Conservation (phyloP, 2,329 filamentous ascomycete genomes). For the Aureobasidium sp. region DNA sequence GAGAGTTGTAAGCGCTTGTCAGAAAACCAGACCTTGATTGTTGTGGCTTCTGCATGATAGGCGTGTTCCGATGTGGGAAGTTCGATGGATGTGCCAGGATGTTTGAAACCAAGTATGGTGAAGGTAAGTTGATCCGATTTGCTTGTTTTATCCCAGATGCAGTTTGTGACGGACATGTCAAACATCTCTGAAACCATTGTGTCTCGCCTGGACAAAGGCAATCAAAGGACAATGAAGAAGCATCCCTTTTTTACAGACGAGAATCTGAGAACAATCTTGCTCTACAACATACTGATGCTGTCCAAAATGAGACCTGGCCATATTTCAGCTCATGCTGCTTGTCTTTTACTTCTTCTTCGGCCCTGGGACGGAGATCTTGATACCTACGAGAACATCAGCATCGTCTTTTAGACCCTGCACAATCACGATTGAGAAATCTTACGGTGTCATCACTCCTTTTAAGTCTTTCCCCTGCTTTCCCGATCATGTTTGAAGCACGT, state of each 20-base stretch:
- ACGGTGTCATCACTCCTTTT: constrained; percentile 14
- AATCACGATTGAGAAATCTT: background rate
- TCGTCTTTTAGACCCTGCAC: background rate
- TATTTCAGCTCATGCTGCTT: background rate
- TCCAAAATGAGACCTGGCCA: background rate
- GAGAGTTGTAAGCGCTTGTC: background rate
- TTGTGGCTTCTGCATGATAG: background rate
- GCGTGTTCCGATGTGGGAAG: background rate
- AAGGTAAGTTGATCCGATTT: background rate
- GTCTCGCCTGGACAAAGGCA: background rate
- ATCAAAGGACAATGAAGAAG: background rate
- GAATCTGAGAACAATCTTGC: too few species aligned
- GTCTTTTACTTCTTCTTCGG: background rate
- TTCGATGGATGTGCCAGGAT: background rate
- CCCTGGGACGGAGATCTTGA: background rate
- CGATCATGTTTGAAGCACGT: constrained; percentile 29
- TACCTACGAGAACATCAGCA: background rate
- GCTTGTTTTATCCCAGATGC: background rate
- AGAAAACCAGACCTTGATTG: background rate
- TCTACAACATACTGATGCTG: too few species aligned
- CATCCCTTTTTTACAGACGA: background rate
- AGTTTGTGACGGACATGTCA: background rate
- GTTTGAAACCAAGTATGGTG: background rate
- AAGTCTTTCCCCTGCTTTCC: constrained; percentile 24
- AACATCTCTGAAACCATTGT: background rate